Conservation (phyloP, 805 yeast genomes). For the Candida lessepsii region DNA sequence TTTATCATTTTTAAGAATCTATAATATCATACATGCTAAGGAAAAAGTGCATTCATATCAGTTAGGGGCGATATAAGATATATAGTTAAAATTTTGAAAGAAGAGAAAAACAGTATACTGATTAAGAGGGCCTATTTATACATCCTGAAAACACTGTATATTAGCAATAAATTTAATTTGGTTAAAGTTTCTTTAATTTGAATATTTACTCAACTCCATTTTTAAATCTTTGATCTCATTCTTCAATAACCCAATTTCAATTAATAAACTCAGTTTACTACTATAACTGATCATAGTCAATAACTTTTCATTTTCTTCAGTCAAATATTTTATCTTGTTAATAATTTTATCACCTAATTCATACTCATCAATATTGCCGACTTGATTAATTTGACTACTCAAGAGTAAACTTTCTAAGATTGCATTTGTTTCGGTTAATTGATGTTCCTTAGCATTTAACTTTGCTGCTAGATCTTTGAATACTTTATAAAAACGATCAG, state of each 20-base stretch:
- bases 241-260: conserved; percentile 63
- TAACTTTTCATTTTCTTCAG: conserved; percentile 68
- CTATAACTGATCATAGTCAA: conserved; percentile 72
- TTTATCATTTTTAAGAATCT: too few species aligned
- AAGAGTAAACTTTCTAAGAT: conserved; percentile 60
- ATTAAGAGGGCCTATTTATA: too few species aligned
- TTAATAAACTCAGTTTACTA: conserved; percentile 66
- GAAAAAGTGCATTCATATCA: too few species aligned
- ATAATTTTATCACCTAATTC: conserved; percentile 74
- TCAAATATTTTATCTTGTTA: conserved; percentile 56
- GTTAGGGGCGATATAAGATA: too few species aligned
- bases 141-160: too few species aligned
- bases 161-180: too few species aligned
- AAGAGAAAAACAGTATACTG: too few species aligned
- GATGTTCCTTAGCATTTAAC: conserved; percentile 46
- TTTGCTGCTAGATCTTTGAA: conserved; percentile 49
- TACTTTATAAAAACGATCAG: conserved; percentile 32
- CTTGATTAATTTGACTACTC: conserved; percentile 23
- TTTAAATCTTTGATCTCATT: conserved; percentile 26
- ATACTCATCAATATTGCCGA: conserved; percentile 62
- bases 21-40: too few species aligned
- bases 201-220: conserved; percentile 9
- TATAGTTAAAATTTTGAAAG: too few species aligned
- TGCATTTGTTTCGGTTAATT: conserved; percentile 58
- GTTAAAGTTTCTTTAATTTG: too few species aligned